Conservation (phyloP, 2,329 filamentous ascomycete species). For the Xylariaceae sp. region DNA sequence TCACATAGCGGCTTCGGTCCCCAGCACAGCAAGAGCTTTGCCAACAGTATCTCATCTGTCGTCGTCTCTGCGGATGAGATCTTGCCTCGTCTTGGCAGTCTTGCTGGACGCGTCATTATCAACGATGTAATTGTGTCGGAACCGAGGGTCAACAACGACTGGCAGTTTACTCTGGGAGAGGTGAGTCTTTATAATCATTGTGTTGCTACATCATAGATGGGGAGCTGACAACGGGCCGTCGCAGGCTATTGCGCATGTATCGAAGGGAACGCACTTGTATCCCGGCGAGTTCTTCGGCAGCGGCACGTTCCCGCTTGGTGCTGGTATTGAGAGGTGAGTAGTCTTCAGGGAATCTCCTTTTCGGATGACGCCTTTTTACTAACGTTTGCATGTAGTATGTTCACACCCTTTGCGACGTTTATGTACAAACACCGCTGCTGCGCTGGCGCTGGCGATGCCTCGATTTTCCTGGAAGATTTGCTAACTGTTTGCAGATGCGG, state of each 20-base stretch:
- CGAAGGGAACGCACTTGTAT: conserved; percentile 23
- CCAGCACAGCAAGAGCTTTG: conserved; percentile 28
- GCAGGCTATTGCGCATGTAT: conserved; percentile 24
- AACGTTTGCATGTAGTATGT: neutral
- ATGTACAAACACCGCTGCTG: neutral
- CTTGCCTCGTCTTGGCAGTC: conserved; percentile 14
- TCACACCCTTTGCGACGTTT: neutral
- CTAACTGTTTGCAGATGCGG: conserved; percentile 16
- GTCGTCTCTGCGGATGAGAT: conserved; percentile 26
- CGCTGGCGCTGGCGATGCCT: neutral
- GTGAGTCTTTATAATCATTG: conserved; percentile 5
- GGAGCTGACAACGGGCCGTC: neutral
- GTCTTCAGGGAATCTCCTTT: neutral
- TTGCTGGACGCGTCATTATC: conserved; percentile 23
- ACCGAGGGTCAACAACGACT: conserved; percentile 16
- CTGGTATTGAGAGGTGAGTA: conserved; percentile 26
- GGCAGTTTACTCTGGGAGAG: conserved; percentile 26
- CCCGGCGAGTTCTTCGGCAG: conserved; percentile 29
- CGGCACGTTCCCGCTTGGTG: conserved; percentile 25
- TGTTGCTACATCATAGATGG: neutral
- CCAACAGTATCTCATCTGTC: conserved; percentile 26
- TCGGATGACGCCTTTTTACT: neutral
- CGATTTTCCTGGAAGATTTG: neutral
- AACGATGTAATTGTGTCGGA: conserved; percentile 22
- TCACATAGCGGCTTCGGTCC: conserved; percentile 25